phyloP scores from a whole-genome alignment of 257 asterid genomes.

The Perilla frutescens region DNA sequence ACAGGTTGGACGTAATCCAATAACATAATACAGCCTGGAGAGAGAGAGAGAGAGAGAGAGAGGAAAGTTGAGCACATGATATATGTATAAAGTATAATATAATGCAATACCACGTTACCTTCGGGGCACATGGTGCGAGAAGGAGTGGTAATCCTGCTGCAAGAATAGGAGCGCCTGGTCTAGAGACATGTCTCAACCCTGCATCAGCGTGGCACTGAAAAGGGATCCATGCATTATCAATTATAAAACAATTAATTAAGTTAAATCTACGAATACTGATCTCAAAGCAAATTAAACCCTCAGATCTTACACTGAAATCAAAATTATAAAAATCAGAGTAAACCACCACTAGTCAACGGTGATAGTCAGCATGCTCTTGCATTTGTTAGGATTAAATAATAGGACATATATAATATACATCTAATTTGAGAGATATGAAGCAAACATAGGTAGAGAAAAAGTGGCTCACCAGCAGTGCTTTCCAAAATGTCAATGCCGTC shows the following conservation, averaged over 20 bases:
- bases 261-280: background rate
- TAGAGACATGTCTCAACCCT: conserved; percentile 79
- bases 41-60: no score
- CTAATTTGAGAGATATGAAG: conserved; percentile 17
- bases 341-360: no score
- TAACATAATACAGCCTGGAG: conserved; percentile 95
- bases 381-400: background rate
- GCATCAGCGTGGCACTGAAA: conserved; percentile 79
- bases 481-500: conserved; percentile 88
- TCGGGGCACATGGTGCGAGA: conserved; percentile 66
- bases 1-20: conserved; percentile 95
- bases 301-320: background rate
- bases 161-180: no score
- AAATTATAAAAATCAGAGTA: background rate
- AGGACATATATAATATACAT: no score
- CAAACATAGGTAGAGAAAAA: conserved; percentile 17
- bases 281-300: background rate
- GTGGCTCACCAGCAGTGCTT: conserved; percentile 82
- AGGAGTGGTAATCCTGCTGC: conserved; percentile 74
- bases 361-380: no score
- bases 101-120: conserved; percentile 50
- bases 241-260: no score
- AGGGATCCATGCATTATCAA: no score
- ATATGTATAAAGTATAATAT: no score
- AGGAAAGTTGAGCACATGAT: background rate